phyloP scores from a whole-genome alignment of 768 basidiomycete species.

The Termitomyces sp. region DNA sequence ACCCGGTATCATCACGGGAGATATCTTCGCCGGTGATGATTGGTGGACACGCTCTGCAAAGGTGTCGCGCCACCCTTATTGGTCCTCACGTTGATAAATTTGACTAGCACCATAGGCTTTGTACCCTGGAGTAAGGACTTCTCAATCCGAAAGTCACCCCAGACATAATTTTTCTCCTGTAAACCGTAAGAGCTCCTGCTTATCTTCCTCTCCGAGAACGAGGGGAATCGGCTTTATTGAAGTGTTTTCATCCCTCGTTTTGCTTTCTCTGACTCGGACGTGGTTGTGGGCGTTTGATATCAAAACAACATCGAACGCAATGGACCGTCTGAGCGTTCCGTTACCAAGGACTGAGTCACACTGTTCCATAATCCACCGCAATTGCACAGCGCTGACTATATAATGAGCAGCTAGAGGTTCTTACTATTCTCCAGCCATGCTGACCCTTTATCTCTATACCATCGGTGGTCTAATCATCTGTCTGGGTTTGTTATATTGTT shows the following conservation, averaged over 20 bases:
- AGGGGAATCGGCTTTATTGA: not conserved
- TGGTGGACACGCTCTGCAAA: not conserved
- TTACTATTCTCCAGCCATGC: not conserved
- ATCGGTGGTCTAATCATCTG: conserved; percentile 3
- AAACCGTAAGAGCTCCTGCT: not conserved
- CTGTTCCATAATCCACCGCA: not conserved
- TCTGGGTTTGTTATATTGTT: not conserved
- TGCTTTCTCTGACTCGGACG: not conserved
- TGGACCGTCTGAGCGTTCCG: not conserved
- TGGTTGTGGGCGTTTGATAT: not conserved
- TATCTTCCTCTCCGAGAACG: not conserved
- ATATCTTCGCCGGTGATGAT: not conserved
- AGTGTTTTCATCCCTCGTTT: not conserved
- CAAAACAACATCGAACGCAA: not conserved
- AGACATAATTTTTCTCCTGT: not conserved
- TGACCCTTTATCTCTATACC: not conserved
- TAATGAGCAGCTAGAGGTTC: not conserved
- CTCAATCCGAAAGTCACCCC: not conserved
- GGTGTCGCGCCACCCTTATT: no score
- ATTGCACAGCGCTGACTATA: conserved; percentile 6
- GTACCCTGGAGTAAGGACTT: no score
- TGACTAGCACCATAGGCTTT: not conserved
- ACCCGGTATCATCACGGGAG: no score
- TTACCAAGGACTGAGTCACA: conserved; percentile 4
- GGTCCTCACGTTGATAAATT: not conserved